A percentile compares a stretch with the other conserved stretches of the same genome.
phyloP scores from a whole-genome alignment of 805 yeast species.

The Barnettozyma pratensis region DNA sequence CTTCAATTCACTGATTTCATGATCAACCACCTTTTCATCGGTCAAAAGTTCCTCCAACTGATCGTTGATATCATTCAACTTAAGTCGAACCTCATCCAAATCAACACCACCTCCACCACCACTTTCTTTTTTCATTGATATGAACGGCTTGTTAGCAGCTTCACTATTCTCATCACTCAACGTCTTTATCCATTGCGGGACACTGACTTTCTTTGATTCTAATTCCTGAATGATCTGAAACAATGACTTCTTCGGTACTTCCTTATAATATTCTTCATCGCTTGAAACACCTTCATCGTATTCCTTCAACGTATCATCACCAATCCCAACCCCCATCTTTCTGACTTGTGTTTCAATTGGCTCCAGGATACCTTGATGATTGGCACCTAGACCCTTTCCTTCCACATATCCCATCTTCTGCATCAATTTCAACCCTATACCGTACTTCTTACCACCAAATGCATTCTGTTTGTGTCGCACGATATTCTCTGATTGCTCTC shows the following conservation, averaged over 20 bases:
- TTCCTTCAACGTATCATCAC: conserved; percentile 39
- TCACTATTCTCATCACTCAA: conserved; percentile 20
- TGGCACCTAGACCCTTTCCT: conserved; percentile 81
- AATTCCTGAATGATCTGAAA: conserved; percentile 21
- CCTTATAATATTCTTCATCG: conserved; percentile 22
- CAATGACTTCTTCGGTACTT: conserved; percentile 23
- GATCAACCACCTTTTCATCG: conserved; percentile 9
- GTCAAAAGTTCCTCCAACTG: conserved; percentile 12
- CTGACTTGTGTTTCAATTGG: conserved; percentile 72
- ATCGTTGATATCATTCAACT: conserved; percentile 14
- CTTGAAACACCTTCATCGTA: conserved; percentile 11
- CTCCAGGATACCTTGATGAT: conserved; percentile 66
- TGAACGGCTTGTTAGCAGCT: conserved; percentile 31
- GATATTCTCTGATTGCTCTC: neutral
- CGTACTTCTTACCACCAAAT: conserved; percentile 42
- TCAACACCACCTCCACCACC: conserved; percentile 15
- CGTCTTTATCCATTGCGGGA: conserved; percentile 19
- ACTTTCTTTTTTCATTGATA: conserved; percentile 33
- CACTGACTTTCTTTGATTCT: conserved; percentile 14
- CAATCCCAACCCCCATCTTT: conserved; percentile 63
- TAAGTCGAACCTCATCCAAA: conserved; percentile 10
- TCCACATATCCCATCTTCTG: conserved; percentile 81
- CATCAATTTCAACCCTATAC: conserved; percentile 78
- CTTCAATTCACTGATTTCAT: conserved; percentile 6
- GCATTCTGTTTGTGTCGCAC: conserved; percentile 8